A percentile compares a stretch with the other conserved stretches of the same genome.
Evolutionary conservation across 2,329 filamentous ascomycete species (phyloP).

Genomic region (Cladobotryum protrusum): DNA sequence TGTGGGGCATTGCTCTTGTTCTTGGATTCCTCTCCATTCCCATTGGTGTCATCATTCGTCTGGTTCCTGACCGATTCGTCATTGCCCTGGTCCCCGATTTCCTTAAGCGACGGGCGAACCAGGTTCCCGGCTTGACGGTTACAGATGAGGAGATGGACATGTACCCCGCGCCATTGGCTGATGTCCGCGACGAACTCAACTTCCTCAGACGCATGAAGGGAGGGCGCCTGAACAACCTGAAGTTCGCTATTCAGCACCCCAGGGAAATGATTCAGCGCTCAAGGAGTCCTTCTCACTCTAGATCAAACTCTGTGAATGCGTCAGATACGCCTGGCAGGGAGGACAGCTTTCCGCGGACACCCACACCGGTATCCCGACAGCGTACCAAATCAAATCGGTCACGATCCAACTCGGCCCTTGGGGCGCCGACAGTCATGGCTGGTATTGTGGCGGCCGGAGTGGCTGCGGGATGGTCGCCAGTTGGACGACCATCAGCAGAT

Average conservation of each 20-base stretch:
- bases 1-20: slow-evolving; percentile 85
- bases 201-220: slow-evolving; percentile 78
- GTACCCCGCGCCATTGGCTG: slow-evolving; percentile 66
- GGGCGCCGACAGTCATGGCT: slow-evolving; percentile 74
- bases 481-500: slow-evolving; percentile 40
- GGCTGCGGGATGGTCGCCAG: slow-evolving; percentile 69
- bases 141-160: slow-evolving; percentile 61
- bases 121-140: slow-evolving; percentile 51
- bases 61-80: slow-evolving; percentile 69
- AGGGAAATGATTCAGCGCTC: slow-evolving; percentile 59
- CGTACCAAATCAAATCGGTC: slow-evolving; percentile 63
- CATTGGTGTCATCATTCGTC: slow-evolving; percentile 71
- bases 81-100: slow-evolving; percentile 46
- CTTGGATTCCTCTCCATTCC: slow-evolving; percentile 81
- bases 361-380: slow-evolving; percentile 54
- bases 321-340: slow-evolving; percentile 58
- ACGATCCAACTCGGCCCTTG: slow-evolving; percentile 63
- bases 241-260: slow-evolving; percentile 70
- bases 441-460: slow-evolving; percentile 73
- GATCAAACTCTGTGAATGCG: slow-evolving; percentile 55
- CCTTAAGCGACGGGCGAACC: slow-evolving; percentile 42
- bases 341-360: slow-evolving; percentile 46
- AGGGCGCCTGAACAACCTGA: slow-evolving; percentile 73
- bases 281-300: slow-evolving; percentile 56
- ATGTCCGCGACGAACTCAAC: slow-evolving; percentile 73